Conservation (phyloP, 371 early-diverging fungal genomes). For the Entomophthora muscae region DNA sequence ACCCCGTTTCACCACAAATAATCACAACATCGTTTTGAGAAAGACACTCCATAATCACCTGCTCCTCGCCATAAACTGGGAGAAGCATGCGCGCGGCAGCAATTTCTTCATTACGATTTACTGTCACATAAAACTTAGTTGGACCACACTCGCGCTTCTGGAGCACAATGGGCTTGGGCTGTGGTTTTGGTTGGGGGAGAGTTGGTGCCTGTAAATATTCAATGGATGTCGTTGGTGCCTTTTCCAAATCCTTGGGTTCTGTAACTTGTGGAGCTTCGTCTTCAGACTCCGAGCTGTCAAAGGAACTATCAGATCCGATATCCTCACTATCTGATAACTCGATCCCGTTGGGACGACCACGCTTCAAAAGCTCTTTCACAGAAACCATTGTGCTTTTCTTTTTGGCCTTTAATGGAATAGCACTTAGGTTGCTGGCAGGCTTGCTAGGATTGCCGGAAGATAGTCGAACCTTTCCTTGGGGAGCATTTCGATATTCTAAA, state of each 20-base stretch:
- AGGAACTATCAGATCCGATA: constrained; percentile 33
- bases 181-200: constrained; percentile 12
- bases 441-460: background rate
- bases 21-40: constrained; percentile 55
- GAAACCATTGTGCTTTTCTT: constrained; percentile 13
- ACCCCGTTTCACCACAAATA: constrained; percentile 97
- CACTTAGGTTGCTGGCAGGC: background rate
- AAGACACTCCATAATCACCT: constrained; percentile 19
- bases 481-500: constrained; percentile 2
- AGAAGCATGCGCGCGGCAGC: constrained; percentile 56
- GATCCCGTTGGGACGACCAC: constrained; percentile 6
- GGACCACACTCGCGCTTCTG: background rate
- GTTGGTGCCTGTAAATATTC: constrained; percentile 18
- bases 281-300: constrained; percentile 42
- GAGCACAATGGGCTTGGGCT: constrained; percentile 11
- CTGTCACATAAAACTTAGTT: constrained; percentile 45
- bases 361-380: constrained; percentile 1
- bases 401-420: background rate
- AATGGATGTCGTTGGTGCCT: constrained; percentile 16
- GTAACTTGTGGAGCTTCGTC: constrained; percentile 13
- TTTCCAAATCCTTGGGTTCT: constrained; percentile 17
- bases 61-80: constrained; percentile 89
- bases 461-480: constrained; percentile 8
- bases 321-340: constrained; percentile 17
- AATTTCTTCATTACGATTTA: constrained; percentile 53